phyloP scores from a whole-genome alignment of 2,329 filamentous ascomycete species.

The Penicillium nordicum region DNA sequence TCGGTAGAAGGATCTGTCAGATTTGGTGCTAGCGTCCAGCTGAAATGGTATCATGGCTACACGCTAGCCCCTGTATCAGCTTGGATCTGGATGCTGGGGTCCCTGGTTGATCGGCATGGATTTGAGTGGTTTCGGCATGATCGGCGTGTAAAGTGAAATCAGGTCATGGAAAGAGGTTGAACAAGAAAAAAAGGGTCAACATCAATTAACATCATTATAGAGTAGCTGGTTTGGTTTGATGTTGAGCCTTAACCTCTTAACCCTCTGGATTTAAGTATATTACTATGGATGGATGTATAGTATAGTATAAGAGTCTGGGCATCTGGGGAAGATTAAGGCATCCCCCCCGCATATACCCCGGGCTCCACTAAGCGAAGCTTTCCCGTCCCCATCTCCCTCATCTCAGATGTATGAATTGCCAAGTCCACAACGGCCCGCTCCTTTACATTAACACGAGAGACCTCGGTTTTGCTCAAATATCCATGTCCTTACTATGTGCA shows the following conservation, averaged over 20 bases:
- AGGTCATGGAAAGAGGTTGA: background rate
- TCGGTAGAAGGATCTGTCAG: background rate
- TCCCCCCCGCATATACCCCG: background rate
- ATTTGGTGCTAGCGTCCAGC: background rate
- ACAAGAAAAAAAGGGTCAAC: background rate
- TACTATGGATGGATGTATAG: no score
- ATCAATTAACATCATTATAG: background rate
- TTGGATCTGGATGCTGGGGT: conserved; percentile 7
- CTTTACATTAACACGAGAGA: background rate
- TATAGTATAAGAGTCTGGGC: background rate
- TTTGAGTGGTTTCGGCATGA: background rate
- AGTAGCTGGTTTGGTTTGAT: no score
- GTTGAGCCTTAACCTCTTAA: background rate
- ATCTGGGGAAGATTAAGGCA: background rate
- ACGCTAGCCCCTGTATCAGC: conserved; percentile 3
- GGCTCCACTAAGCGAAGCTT: background rate
- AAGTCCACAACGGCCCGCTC: background rate
- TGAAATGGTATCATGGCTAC: conserved; percentile 1
- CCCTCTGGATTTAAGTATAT: background rate
- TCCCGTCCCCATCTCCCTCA: background rate
- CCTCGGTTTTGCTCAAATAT: background rate
- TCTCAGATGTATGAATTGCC: background rate
- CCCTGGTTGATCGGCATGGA: background rate
- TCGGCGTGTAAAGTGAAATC: background rate
- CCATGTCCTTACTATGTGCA: background rate